These are phyloP conservation scores for Pseudocercospora vitis DNA, from an alignment of 2,329 filamentous ascomycete species.

Conservation along the genomic window DNA sequence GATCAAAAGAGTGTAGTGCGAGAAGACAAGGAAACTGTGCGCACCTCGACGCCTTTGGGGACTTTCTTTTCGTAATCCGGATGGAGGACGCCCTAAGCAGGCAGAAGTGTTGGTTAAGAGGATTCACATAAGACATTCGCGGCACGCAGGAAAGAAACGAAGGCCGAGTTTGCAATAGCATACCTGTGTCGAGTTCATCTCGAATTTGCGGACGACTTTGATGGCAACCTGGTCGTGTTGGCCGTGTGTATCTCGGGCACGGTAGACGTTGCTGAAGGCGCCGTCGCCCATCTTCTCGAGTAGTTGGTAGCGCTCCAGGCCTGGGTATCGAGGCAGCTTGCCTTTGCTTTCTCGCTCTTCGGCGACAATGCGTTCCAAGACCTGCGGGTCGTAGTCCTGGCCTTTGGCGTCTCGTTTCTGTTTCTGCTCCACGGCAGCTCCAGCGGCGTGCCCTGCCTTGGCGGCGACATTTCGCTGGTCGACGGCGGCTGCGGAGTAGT, in stretches of 20 bases:
- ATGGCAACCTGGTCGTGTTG: conserved; percentile 82
- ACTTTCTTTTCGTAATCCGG: conserved; percentile 84
- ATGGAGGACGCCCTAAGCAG: conserved; percentile 67
- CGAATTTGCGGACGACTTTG: conserved; percentile 97
- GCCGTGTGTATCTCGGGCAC: conserved; percentile 73
- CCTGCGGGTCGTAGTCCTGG: conserved; percentile 58
- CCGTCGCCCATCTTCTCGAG: conserved; percentile 98
- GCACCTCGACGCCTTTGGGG: conserved; percentile 97
- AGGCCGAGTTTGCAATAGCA: conserved; percentile 47
- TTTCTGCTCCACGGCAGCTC: conserved; percentile 61
- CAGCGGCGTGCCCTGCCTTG: conserved; percentile 65
- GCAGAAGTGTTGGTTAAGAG: conserved; percentile 30
- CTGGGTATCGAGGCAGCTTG: conserved; percentile 83
- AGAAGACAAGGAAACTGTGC: conserved; percentile 39
- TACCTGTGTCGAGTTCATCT: conserved; percentile 99
- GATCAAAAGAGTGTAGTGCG: not conserved
- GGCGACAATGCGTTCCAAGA: conserved; percentile 81
- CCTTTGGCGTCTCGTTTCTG: conserved; percentile 55
- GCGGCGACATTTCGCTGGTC: conserved; percentile 65
- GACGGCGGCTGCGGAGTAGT: conserved; percentile 64
- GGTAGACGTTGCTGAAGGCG: conserved; percentile 98
- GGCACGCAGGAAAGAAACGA: conserved; percentile 26
- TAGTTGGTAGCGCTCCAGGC: conserved; percentile 80
- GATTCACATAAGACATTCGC: conserved; percentile 19
- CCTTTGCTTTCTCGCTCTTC: conserved; percentile 85